Conservation (phyloP, 257 asterid genomes). For the Salvia rosmarinus region DNA sequence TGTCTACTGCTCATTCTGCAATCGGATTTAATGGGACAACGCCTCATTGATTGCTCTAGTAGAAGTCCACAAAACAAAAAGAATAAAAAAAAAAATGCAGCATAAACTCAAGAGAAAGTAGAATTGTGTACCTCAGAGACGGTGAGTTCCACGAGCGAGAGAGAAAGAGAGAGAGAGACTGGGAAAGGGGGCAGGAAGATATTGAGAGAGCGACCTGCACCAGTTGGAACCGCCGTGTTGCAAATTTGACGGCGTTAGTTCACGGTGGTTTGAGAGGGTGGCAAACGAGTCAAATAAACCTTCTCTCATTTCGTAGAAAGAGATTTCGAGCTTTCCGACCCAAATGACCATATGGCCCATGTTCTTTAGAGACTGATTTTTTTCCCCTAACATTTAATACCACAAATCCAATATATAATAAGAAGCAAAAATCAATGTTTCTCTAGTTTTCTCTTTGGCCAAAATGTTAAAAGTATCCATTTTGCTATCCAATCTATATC, state of each 20-base stretch:
- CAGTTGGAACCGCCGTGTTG: constrained; percentile 33
- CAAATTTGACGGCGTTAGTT: constrained; percentile 27
- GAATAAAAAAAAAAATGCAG: constrained; percentile 10
- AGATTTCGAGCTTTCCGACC: no score
- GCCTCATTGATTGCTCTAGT: not conserved
- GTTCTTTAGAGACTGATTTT: no score
- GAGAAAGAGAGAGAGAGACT: not conserved
- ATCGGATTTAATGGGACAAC: not conserved
- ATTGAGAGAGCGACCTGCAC: constrained; percentile 31
- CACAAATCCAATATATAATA: no score
- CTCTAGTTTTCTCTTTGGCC: no score
- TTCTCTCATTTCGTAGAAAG: constrained; percentile 2
- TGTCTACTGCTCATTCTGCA: constrained; percentile 1
- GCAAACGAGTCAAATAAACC: constrained; percentile 31
- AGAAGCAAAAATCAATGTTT: no score
- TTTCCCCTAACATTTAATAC: no score
- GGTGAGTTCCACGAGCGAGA: no score
- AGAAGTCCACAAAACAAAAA: not conserved
- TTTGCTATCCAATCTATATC: no score
- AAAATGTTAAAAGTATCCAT: no score
- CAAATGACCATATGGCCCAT: no score
- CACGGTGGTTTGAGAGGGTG: constrained; percentile 30
- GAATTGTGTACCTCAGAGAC: not conserved
- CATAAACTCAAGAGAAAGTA: constrained; percentile 23
- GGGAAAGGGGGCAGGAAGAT: constrained; percentile 5